Conservation (phyloP, 1,284 basidiomycete species). For the Termitomyces sp. region DNA sequence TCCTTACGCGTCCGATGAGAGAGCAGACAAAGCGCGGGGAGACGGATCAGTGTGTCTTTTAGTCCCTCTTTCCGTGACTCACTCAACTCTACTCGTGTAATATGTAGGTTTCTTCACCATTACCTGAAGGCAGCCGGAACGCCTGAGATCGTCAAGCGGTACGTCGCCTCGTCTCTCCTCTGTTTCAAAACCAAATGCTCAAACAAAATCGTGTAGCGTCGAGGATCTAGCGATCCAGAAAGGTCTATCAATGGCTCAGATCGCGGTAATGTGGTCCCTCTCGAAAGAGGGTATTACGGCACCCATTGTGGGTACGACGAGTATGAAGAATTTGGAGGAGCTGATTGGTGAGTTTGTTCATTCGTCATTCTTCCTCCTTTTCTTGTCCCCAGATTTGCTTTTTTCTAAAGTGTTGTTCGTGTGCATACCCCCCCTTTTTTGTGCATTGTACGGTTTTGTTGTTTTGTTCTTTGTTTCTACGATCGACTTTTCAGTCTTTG, state of each 20-base stretch:
- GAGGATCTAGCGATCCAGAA: constrained; percentile 49
- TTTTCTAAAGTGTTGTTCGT: neutral
- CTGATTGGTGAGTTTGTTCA: constrained; percentile 36
- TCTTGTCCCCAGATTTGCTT: neutral
- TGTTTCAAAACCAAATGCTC: neutral
- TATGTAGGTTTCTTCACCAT: neutral
- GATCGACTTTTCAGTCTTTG: neutral
- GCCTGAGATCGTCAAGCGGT: constrained; percentile 13
- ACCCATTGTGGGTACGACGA: constrained; percentile 32
- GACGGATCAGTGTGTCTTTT: constrained; percentile 27
- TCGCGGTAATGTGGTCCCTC: constrained; percentile 55
- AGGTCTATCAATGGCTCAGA: constrained; percentile 52
- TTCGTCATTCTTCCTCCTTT: neutral
- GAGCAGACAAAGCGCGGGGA: constrained; percentile 13
- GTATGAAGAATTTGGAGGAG: constrained; percentile 45
- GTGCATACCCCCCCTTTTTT: neutral
- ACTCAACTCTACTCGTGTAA: neutral
- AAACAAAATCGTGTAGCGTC: constrained; percentile 28
- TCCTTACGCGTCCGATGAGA: neutral
- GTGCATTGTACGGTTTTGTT: neutral
- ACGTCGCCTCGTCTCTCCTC: neutral
- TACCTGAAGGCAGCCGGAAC: constrained; percentile 7
- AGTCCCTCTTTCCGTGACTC: neutral
- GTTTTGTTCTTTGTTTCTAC: neutral
- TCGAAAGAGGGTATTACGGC: constrained; percentile 36